Percentiles rank a stretch among this genome's conserved stretches.
phyloP scores from a whole-genome alignment of 1,284 basidiomycete genomes.

The Ganoderma sinense region DNA sequence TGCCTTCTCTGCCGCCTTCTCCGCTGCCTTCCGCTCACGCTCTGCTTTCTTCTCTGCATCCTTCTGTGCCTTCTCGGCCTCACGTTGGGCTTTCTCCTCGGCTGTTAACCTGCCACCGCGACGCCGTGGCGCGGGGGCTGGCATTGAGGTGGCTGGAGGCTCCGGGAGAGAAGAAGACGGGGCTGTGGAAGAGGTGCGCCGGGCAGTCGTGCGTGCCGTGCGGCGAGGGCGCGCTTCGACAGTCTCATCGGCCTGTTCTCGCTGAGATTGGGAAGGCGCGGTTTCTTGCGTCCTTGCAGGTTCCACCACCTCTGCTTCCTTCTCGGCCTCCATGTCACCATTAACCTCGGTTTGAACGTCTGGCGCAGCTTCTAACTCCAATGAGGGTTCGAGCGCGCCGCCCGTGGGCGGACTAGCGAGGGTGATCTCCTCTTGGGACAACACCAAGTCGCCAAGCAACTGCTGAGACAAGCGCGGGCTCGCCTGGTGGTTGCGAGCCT shows the following conservation, averaged over 20 bases:
- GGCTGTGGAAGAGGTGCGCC: conserved; percentile 10
- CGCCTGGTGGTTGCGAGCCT: conserved; percentile 5
- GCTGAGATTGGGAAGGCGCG: conserved; percentile 6
- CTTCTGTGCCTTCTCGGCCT: conserved; percentile 34
- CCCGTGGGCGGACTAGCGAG: conserved; percentile 20
- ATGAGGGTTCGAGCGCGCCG: conserved; percentile 3
- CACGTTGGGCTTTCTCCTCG: conserved; percentile 41
- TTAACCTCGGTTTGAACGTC: neutral
- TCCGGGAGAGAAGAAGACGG: conserved; percentile 13
- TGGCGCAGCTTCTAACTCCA: neutral
- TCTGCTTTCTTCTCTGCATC: conserved; percentile 36
- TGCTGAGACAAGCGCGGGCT: conserved; percentile 15
- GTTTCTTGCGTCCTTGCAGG: neutral
- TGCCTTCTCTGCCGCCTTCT: conserved; percentile 36
- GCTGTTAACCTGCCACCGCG: conserved; percentile 35
- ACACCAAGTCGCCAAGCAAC: conserved; percentile 5
- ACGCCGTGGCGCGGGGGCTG: conserved; percentile 27
- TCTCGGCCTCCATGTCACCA: neutral
- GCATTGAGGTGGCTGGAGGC: conserved; percentile 14
- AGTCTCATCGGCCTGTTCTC: conserved; percentile 7
- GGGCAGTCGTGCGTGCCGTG: conserved; percentile 17
- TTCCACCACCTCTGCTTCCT: conserved; percentile 10
- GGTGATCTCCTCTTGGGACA: conserved; percentile 8
- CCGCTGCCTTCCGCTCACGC: conserved; percentile 27
- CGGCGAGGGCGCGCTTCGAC: conserved; percentile 16